Conservation (phyloP, 1,284 basidiomycete species). For the Cryptococcus hybrid region DNA sequence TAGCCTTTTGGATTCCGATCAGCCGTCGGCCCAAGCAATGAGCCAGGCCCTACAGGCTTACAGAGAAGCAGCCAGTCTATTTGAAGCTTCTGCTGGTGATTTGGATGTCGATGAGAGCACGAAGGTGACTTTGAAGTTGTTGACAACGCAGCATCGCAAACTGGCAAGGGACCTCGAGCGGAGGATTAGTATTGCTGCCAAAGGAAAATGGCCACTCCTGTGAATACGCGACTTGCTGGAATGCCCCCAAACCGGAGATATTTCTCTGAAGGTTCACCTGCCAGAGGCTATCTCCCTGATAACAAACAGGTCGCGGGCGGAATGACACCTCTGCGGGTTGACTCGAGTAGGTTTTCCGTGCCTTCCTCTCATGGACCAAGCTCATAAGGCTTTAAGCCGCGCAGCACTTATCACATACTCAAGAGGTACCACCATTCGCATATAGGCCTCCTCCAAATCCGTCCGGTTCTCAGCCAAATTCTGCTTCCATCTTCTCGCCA, state of each 20-base stretch:
- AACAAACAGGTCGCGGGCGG: too few relatives aligned
- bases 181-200: slow-evolving; percentile 18
- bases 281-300: too few relatives aligned
- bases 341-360: too few relatives aligned
- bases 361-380: too few relatives aligned
- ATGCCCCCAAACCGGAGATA: too few relatives aligned
- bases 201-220: not conserved
- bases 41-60: slow-evolving; percentile 30
- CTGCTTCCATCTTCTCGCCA: not conserved
- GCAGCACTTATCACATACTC: not conserved
- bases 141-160: slow-evolving; percentile 45
- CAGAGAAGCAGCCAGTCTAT: slow-evolving; percentile 40
- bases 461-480: not conserved
- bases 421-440: slow-evolving; percentile 34
- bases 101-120: slow-evolving; percentile 7
- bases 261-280: too few relatives aligned
- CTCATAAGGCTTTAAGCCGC: too few relatives aligned
- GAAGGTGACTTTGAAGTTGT: slow-evolving; percentile 36
- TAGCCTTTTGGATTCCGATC: slow-evolving; percentile 18
- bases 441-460: slow-evolving; percentile 19
- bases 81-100: slow-evolving; percentile 16
- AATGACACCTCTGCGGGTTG: too few relatives aligned
- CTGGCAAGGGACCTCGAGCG: slow-evolving; percentile 41
- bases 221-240: too few relatives aligned
- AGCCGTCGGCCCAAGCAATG: slow-evolving; percentile 18